These are phyloP conservation scores for Penicillium glabrum DNA, from an alignment of 2,329 filamentous ascomycete genomes.

Conservation along the genomic window DNA sequence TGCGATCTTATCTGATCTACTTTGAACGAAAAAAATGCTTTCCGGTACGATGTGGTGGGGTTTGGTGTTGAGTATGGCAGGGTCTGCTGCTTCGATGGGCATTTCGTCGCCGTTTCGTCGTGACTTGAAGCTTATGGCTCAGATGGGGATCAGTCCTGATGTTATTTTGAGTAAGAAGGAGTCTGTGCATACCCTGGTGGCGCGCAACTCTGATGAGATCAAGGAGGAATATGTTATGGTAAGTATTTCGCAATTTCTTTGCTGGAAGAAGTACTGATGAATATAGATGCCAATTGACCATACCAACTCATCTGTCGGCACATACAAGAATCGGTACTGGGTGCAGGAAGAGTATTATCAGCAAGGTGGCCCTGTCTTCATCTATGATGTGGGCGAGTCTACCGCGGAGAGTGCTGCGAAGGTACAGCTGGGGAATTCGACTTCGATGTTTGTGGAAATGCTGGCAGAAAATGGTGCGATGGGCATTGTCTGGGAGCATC, in stretches of 20 bases:
- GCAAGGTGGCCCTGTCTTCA: conserved; percentile 55
- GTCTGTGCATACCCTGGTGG: conserved; percentile 4
- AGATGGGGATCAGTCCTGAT: conserved; percentile 17
- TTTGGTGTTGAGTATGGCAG: not conserved
- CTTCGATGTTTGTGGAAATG: conserved; percentile 32
- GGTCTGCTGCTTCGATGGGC: not conserved
- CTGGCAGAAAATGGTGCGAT: conserved; percentile 38
- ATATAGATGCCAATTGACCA: conserved; percentile 36
- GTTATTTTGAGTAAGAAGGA: conserved; percentile 6
- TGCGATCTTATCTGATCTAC: not conserved
- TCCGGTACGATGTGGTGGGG: not conserved
- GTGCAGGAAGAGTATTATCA: conserved; percentile 56
- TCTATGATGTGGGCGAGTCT: conserved; percentile 51
- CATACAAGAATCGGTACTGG: conserved; percentile 57
- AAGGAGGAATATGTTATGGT: conserved; percentile 11
- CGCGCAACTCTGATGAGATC: not conserved
- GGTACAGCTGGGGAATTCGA: conserved; percentile 29
- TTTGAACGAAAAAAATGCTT: not conserved
- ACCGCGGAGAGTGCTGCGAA: conserved; percentile 42
- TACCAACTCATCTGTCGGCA: conserved; percentile 39
- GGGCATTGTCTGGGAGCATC: conserved; percentile 45
- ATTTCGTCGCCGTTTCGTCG: not conserved
- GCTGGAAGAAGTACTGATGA: not conserved
- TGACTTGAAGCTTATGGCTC: conserved; percentile 18
- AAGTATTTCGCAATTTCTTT: not conserved